phyloP scores from a whole-genome alignment of 2,329 filamentous ascomycete species.

The Nemania sp. region DNA sequence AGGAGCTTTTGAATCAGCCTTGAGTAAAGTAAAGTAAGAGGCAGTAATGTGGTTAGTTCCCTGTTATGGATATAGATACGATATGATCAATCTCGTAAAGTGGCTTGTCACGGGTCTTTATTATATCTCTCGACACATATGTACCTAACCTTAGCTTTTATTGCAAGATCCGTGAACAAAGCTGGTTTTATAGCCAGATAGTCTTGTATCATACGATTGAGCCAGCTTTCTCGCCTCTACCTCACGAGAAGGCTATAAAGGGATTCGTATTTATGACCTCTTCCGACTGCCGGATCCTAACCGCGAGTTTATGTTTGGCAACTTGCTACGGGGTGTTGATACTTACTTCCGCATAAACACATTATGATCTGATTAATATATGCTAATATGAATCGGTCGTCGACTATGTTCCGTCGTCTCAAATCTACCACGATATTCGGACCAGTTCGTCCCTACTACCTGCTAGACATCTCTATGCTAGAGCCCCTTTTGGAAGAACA shows the following conservation, averaged over 20 bases:
- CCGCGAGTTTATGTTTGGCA: too few relatives aligned
- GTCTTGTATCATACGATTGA: background rate
- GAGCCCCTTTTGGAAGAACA: background rate
- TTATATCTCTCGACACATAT: background rate
- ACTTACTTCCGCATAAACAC: too few relatives aligned
- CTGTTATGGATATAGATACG: background rate
- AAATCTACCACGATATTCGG: too few relatives aligned
- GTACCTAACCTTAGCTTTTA: background rate
- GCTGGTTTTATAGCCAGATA: background rate
- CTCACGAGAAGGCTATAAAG: background rate
- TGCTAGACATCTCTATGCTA: background rate
- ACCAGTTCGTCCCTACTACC: background rate
- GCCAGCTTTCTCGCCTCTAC: background rate
- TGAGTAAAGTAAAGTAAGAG: too few relatives aligned
- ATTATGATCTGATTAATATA: background rate
- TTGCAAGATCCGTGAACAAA: background rate
- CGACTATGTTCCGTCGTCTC: background rate
- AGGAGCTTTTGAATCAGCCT: background rate
- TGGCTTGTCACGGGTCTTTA: background rate
- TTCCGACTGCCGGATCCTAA: too few relatives aligned
- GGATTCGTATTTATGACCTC: too few relatives aligned
- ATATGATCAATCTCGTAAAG: too few relatives aligned
- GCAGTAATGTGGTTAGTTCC: background rate
- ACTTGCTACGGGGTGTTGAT: background rate
- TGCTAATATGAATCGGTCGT: background rate